Conservation (phyloP, 495 filamentous ascomycete species). For the Trichoderma orchidacearum region DNA sequence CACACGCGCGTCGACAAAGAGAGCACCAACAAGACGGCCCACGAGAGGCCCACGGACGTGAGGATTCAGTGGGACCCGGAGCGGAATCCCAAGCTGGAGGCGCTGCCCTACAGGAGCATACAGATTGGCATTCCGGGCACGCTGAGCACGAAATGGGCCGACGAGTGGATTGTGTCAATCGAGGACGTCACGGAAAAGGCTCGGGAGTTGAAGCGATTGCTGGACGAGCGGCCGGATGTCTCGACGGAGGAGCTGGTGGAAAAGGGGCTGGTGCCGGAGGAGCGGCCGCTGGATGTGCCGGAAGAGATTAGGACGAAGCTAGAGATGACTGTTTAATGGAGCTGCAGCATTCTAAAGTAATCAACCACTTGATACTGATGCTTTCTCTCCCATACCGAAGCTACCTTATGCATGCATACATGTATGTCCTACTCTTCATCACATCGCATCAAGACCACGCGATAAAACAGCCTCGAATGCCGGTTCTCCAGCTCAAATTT, state of each 20-base stretch:
- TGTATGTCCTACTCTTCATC: background rate
- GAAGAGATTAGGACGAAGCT: conserved; percentile 8
- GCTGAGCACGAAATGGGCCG: conserved; percentile 27
- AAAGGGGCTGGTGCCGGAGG: conserved; percentile 26
- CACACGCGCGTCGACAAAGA: background rate
- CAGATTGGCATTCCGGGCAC: conserved; percentile 43
- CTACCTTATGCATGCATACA: background rate
- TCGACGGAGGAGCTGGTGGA: conserved; percentile 22
- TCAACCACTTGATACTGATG: no score
- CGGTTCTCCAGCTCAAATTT: background rate
- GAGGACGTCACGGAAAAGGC: conserved; percentile 45
- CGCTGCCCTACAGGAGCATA: conserved; percentile 36
- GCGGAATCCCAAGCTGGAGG: conserved; percentile 24
- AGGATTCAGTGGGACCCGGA: conserved; percentile 55
- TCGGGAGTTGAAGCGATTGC: conserved; percentile 24
- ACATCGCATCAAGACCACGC: background rate
- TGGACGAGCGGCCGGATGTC: conserved; percentile 24
- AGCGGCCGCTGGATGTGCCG: conserved; percentile 29
- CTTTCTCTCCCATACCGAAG: no score
- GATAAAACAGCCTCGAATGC: background rate
- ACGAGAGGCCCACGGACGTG: conserved; percentile 22
- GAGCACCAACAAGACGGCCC: conserved; percentile 1
- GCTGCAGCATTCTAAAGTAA: no score
- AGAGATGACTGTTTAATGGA: conserved; percentile 9
- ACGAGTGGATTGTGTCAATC: conserved; percentile 38